A percentile compares a stretch with the other conserved stretches of the same genome.
Evolutionary conservation across 306 rosid genomes (phyloP).

Genomic region (Chamaecrista fasciculata): DNA sequence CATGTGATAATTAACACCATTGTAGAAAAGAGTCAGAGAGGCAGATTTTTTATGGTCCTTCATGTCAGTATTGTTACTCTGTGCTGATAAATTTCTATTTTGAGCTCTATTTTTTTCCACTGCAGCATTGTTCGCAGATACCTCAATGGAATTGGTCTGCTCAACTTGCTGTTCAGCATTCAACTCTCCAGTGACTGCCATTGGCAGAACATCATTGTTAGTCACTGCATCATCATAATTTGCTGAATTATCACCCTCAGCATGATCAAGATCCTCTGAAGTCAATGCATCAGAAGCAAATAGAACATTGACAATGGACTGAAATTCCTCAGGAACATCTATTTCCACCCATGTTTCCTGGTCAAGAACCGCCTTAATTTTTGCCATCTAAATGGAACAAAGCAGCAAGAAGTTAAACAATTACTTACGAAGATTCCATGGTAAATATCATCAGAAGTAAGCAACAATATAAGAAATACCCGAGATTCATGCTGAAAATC

Average conservation of each 20-base stretch:
- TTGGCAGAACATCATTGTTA: constrained; percentile 33
- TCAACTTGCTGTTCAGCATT: constrained; percentile 41
- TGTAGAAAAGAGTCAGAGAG: constrained; percentile 68
- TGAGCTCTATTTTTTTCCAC: constrained; percentile 46
- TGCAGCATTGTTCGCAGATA: constrained; percentile 36
- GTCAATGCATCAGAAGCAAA: constrained; percentile 48
- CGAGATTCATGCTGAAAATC: constrained; percentile 99
- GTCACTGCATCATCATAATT: constrained; percentile 42
- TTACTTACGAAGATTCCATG: constrained; percentile 9
- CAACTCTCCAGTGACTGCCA: constrained; percentile 35
- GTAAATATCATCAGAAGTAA: constrained; percentile 11
- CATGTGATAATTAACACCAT: constrained; percentile 90
- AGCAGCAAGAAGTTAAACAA: constrained; percentile 30
- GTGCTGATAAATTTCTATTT: constrained; percentile 39
- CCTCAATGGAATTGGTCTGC: constrained; percentile 48
- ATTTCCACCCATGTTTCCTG: constrained; percentile 99
- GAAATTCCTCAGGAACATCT: constrained; percentile 98
- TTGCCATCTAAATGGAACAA: constrained; percentile 67
- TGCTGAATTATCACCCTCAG: constrained; percentile 45
- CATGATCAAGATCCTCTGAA: constrained; percentile 51
- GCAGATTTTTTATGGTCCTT: constrained; percentile 78
- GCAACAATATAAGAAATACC: constrained; percentile 46
- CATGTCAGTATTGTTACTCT: constrained; percentile 43
- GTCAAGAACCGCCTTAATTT: constrained; percentile 95
- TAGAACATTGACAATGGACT: constrained; percentile 60